Percentiles rank a stretch among this genome's conserved stretches.
Evolutionary conservation across 306 rosid genomes (phyloP).

Genomic region (Vigna mungo): DNA sequence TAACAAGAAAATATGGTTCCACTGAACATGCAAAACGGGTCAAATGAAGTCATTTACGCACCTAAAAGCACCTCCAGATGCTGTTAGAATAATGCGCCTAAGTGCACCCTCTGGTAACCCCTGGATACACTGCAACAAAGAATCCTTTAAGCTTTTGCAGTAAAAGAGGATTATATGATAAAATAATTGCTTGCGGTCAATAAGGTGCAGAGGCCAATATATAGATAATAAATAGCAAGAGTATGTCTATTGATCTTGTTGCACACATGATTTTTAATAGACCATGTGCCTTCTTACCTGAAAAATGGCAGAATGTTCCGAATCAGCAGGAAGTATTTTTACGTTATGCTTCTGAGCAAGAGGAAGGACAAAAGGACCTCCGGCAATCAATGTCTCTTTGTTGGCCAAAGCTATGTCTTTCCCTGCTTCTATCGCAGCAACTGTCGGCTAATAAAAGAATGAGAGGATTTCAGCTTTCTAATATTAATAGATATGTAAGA

Average conservation of each 20-base stretch:
- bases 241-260: conserved; percentile 28
- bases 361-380: conserved; percentile 99
- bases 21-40: conserved; percentile 28
- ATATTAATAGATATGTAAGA: neutral
- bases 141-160: conserved; percentile 44
- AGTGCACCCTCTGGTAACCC: conserved; percentile 93
- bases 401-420: conserved; percentile 99
- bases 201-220: conserved; percentile 27
- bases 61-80: conserved; percentile 99
- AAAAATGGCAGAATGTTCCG: conserved; percentile 98
- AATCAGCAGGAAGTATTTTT: conserved; percentile 98
- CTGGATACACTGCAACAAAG: conserved; percentile 84
- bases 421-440: conserved; percentile 99
- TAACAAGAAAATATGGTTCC: neutral
- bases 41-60: conserved; percentile 32
- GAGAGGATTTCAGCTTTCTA: conserved; percentile 52
- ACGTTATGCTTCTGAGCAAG: conserved; percentile 94
- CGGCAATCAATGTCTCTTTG: conserved; percentile 97
- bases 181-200: conserved; percentile 17
- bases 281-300: conserved; percentile 63
- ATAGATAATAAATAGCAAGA: neutral
- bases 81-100: conserved; percentile 86
- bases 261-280: conserved; percentile 5
- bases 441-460: conserved; percentile 82
- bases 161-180: conserved; percentile 14